Evolutionary conservation across 2,329 filamentous ascomycete species (phyloP).

Genomic region (Thielaviopsis ethacetica): DNA sequence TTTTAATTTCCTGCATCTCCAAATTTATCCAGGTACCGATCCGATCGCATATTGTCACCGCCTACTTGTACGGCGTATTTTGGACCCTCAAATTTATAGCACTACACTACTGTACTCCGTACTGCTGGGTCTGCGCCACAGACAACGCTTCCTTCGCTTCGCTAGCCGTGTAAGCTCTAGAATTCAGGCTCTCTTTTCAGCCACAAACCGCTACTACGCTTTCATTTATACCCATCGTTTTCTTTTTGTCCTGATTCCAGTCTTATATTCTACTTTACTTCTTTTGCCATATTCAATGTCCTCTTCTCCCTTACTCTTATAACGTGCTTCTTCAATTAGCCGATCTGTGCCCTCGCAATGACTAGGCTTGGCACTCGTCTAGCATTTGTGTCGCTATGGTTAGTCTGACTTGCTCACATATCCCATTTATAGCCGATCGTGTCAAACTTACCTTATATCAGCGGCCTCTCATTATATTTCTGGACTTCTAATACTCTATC

Average conservation of each 20-base stretch:
- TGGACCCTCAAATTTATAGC: too few species aligned
- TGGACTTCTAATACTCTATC: slow-evolving; percentile 7
- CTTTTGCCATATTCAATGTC: not conserved
- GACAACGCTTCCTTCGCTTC: not conserved
- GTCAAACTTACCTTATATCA: not conserved
- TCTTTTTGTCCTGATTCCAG: not conserved
- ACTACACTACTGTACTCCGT: too few species aligned
- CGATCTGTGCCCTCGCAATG: not conserved
- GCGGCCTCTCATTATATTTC: slow-evolving; percentile 7
- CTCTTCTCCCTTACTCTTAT: not conserved
- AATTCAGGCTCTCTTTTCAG: not conserved
- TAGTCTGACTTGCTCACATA: not conserved
- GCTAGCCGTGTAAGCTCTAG: not conserved
- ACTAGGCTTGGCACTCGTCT: slow-evolving; percentile 3
- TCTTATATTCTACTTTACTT: not conserved
- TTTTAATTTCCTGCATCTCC: not conserved
- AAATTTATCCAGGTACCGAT: too few species aligned
- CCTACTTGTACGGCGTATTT: too few species aligned
- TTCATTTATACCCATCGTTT: not conserved
- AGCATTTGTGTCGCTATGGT: slow-evolving; percentile 8
- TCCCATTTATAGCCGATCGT: not conserved
- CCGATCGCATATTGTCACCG: too few species aligned
- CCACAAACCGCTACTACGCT: not conserved
- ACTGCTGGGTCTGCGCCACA: not conserved
- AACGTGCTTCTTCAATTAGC: not conserved